Percentiles rank a stretch among this genome's conserved stretches.
phyloP scores from a whole-genome alignment of 78 protist genomes.

The Dictyostelium intermedium region DNA sequence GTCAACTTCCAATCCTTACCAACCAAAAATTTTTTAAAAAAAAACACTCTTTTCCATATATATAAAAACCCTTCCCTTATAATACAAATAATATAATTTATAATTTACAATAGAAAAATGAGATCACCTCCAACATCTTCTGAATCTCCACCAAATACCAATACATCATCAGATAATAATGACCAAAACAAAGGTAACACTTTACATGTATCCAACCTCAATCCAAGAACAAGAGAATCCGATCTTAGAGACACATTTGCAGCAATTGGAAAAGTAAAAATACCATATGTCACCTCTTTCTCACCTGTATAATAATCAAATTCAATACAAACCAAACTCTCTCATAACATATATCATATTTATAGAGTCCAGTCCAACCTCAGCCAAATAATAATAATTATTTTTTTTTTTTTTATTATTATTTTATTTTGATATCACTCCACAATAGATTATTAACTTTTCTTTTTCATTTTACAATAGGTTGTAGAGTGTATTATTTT shows the following conservation, averaged over 20 bases:
- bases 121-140: conserved; percentile 16
- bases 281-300: too few species aligned
- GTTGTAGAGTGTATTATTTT: conserved; percentile 30
- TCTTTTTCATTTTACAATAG: neutral
- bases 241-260: conserved; percentile 55
- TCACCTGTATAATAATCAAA: too few species aligned
- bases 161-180: too few species aligned
- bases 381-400: too few species aligned
- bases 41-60: neutral
- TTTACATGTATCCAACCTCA: conserved; percentile 44
- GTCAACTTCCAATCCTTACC: neutral
- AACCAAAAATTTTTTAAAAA: neutral
- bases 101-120: conserved; percentile 8
- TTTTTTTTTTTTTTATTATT: neutral
- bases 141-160: neutral
- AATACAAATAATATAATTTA: neutral
- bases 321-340: too few species aligned
- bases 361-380: too few species aligned
- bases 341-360: too few species aligned
- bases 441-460: neutral
- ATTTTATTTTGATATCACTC: neutral
- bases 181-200: conserved; percentile 20
- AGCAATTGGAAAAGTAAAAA: conserved; percentile 50
- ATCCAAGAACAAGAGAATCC: conserved; percentile 24
- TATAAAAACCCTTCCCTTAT: neutral